Base-by-base conservation (phyloP, 202 grass and related monocot species). In the Schoenoplectus triqueter region DNA sequence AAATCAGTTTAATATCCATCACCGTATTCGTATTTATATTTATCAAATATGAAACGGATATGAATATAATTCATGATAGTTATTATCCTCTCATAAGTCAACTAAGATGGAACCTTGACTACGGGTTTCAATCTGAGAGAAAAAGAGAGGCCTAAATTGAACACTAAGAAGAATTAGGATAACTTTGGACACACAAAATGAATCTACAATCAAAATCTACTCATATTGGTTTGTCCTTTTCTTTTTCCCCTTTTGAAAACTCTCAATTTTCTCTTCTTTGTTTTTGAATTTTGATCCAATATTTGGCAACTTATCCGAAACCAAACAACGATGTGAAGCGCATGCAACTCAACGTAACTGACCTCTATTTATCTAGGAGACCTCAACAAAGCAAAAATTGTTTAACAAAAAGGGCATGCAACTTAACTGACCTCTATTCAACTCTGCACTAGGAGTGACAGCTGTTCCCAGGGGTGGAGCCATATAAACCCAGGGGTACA, bases 371-470 rank as follows among this genome's bases (percentile, higher is more conserved):
- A 7, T 10, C 40, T 70, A 13, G 7, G 2, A 66, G 9, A 39
- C 40, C 11, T 66, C 64, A 11, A 40, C 7, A 39, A 4, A 69
- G 4, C 41, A 47, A 70, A 2, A 46, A 18, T 46, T 71, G 1
- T 7, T 71, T 15, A 71, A 46, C 15, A 9, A 72, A 72, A 49
- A 49, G 7, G 46, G 3, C 47, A 49, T 49, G 10, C 3, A 74
- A 5, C 4, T 47, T 18, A 60, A 21, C 40, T 66, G 63, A 82
- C 65, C 81, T 83, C 64, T 83, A 48, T 57, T 71, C 2, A 69
- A 67, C 17, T 66, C 62, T 31, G 60, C 44, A 15, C 20, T 19
- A 68, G 3, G 47, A 83, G 11, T 9, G 6, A 6, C 1, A 41
- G 40, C 8, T 80, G 39, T 44, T 47, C 64, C 48, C n/a, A n/a